phyloP scores from a whole-genome alignment of 1,284 basidiomycete species.

The Austropuccinia psidii region DNA sequence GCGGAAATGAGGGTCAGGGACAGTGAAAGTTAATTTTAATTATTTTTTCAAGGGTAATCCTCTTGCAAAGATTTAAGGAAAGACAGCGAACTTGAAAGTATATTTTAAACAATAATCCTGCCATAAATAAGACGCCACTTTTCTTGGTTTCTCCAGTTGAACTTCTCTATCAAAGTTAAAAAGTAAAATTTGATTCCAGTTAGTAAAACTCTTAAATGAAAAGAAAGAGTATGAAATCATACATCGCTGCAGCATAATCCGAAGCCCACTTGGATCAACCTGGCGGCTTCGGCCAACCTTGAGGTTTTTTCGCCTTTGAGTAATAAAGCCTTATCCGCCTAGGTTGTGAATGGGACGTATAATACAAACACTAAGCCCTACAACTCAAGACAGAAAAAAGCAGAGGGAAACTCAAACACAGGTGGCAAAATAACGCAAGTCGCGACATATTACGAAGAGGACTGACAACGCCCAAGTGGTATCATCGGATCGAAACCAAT shows the following conservation, averaged over 20 bases:
- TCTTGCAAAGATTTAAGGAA: background rate
- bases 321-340: slow-evolving; percentile 22
- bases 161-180: background rate
- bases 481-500: slow-evolving; percentile 29
- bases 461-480: slow-evolving; percentile 34
- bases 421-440: slow-evolving; percentile 26
- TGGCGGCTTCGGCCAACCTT: slow-evolving; percentile 16
- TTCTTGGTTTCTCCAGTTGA: slow-evolving; percentile 31
- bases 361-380: background rate
- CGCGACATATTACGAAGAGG: slow-evolving; percentile 20
- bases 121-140: slow-evolving; percentile 32
- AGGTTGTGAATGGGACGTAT: background rate
- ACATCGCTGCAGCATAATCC: slow-evolving; percentile 36
- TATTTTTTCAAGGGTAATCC: background rate
- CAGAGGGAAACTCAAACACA: slow-evolving; percentile 9
- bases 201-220: background rate
- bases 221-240: background rate
- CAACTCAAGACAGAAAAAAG: background rate
- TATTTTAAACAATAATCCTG: slow-evolving; percentile 27
- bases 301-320: slow-evolving; percentile 1
- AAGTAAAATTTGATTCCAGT: background rate
- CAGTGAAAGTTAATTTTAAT: background rate
- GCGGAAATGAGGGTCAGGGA: background rate
- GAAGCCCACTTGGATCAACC: slow-evolving; percentile 23
- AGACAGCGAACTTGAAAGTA: slow-evolving; percentile 15